Conservation (phyloP, 306 rosid genomes). For the Quercus berberidifolia region DNA sequence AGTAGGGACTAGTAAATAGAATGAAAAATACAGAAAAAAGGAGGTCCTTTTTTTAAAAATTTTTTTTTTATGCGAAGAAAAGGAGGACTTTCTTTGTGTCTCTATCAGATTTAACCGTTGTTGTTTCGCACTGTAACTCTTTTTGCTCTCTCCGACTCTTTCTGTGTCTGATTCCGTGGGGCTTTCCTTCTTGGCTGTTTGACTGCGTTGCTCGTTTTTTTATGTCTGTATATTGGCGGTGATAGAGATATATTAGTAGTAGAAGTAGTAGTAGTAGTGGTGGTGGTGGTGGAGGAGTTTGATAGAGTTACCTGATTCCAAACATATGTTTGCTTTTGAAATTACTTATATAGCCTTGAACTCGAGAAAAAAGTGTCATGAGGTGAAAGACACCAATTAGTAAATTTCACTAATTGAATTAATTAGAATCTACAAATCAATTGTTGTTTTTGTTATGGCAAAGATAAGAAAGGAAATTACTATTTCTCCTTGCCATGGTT, state of each 20-base stretch:
- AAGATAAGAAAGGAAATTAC: too few species aligned
- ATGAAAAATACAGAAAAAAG: not conserved
- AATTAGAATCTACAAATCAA: too few species aligned
- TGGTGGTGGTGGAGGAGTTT: too few species aligned
- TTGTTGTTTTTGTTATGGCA: too few species aligned
- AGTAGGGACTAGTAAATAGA: too few species aligned
- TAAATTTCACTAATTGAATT: not conserved
- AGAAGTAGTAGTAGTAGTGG: too few species aligned
- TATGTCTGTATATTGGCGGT: not conserved
- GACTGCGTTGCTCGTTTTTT: too few species aligned
- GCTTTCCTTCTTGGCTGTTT: not conserved
- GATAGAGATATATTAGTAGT: too few species aligned
- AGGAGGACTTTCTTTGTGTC: not conserved
- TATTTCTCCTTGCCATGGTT: too few species aligned
- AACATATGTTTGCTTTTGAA: not conserved
- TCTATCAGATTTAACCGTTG: conserved; percentile 16
- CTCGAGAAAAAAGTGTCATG: rapidly evolving
- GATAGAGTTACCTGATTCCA: not conserved
- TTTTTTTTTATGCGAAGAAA: not conserved
- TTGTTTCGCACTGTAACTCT: not conserved
- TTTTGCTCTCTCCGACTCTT: too few species aligned
- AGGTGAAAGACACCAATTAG: not conserved
- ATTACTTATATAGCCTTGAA: conserved; percentile 9
- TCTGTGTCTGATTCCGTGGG: too few species aligned
- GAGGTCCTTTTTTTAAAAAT: too few species aligned